Conservation (phyloP, 305 asterid genomes). For the Withania somnifera region DNA sequence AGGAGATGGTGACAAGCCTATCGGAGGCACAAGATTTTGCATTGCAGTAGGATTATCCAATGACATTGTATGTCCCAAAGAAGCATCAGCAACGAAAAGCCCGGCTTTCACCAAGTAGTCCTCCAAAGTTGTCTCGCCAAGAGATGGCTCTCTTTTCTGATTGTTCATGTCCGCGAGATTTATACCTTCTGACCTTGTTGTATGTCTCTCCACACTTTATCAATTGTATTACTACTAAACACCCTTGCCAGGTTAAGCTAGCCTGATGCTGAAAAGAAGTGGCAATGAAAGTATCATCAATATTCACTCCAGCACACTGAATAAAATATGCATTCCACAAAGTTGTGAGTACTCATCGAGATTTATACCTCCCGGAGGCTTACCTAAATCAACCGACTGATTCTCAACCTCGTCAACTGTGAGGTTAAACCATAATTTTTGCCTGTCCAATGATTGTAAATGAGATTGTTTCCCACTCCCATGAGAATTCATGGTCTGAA, state of each 20-base stretch:
- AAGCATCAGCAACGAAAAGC: constrained; percentile 40
- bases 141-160: constrained; percentile 36
- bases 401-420: constrained; percentile 49
- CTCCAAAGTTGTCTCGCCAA: constrained; percentile 71
- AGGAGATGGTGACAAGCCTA: constrained; percentile 52
- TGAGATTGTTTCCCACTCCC: constrained; percentile 41
- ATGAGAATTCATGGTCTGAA: constrained; percentile 65
- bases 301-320: constrained; percentile 21
- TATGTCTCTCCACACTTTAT: constrained; percentile 66
- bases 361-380: constrained; percentile 60
- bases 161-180: constrained; percentile 17
- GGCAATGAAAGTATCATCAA: constrained; percentile 27
- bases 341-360: constrained; percentile 55
- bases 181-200: constrained; percentile 36
- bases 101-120: constrained; percentile 77
- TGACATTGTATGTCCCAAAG: constrained; percentile 48
- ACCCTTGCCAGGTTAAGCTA: constrained; percentile 51
- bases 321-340: constrained; percentile 39
- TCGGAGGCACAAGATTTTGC: constrained; percentile 28
- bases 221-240: constrained; percentile 46
- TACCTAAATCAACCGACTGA: constrained; percentile 44
- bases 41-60: constrained; percentile 40
- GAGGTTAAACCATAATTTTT: constrained; percentile 55
- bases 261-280: constrained; percentile 56
- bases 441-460: constrained; percentile 27